Evolutionary conservation across 2,329 filamentous ascomycete genomes (phyloP).

Genomic region (Cryphonectria parasitica): DNA sequence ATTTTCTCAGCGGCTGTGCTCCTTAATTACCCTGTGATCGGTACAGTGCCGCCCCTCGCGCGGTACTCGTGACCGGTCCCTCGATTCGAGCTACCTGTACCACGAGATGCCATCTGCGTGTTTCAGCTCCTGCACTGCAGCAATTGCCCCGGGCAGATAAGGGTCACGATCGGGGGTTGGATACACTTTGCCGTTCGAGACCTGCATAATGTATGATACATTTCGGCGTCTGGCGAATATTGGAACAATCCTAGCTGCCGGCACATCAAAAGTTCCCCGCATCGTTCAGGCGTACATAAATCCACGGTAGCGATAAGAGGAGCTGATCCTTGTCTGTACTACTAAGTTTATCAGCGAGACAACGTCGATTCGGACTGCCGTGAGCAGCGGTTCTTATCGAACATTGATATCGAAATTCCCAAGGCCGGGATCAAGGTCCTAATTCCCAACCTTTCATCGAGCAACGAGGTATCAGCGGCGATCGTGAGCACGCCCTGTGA

Average conservation of each 20-base stretch:
- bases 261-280: not conserved
- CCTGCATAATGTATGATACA: not conserved
- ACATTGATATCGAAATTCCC: not conserved
- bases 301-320: conserved; percentile 1
- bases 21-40: not conserved
- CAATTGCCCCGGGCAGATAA: not conserved
- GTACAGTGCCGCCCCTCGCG: not conserved
- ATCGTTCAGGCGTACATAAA: not conserved
- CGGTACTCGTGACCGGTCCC: not conserved
- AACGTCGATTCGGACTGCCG: conserved; percentile 8
- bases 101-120: not conserved
- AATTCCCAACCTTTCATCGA: not conserved
- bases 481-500: not conserved
- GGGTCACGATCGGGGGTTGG: not conserved
- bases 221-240: not conserved
- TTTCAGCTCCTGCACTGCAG: not conserved
- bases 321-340: not conserved
- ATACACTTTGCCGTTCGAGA: not conserved
- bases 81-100: conserved; percentile 16
- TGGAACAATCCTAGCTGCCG: not conserved
- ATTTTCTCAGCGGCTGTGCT: not conserved
- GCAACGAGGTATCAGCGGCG: not conserved
- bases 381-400: conserved; percentile 3
- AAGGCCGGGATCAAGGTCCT: not conserved
- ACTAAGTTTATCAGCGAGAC: not conserved